phyloP scores from a whole-genome alignment of 257 asterid genomes.

The Solanum chiquidenum region DNA sequence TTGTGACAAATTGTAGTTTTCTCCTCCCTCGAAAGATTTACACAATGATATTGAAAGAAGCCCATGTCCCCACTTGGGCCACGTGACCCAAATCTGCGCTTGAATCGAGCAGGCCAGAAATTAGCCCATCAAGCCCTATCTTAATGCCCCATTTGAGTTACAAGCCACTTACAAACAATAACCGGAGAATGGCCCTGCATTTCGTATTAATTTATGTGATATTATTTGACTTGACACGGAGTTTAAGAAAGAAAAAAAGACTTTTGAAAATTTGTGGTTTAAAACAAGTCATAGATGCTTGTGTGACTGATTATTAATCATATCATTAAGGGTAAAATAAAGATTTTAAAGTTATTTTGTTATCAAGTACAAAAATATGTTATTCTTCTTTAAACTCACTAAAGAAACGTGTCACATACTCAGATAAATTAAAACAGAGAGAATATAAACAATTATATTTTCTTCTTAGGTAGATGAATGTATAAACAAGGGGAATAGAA shows the following conservation, averaged over 20 bases:
- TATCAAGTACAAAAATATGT: too few relatives aligned
- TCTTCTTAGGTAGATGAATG: background rate
- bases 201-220: background rate
- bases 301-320: too few relatives aligned
- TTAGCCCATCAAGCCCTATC: background rate
- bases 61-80: background rate
- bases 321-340: background rate
- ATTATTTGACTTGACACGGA: too few relatives aligned
- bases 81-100: background rate
- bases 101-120: background rate
- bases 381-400: background rate
- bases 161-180: background rate
- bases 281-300: too few relatives aligned
- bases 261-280: too few relatives aligned
- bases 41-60: background rate
- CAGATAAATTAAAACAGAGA: too few relatives aligned
- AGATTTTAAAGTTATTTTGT: background rate
- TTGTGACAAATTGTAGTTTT: background rate
- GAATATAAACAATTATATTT: too few relatives aligned
- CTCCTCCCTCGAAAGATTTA: background rate
- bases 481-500: background rate
- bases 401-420: background rate
- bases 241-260: too few relatives aligned
- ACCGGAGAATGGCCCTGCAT: background rate
- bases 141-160: background rate